These are phyloP conservation scores for Neopestalotiopsis sp. DNA, from an alignment of 2,329 filamentous ascomycete genomes.

Conservation along the genomic window DNA sequence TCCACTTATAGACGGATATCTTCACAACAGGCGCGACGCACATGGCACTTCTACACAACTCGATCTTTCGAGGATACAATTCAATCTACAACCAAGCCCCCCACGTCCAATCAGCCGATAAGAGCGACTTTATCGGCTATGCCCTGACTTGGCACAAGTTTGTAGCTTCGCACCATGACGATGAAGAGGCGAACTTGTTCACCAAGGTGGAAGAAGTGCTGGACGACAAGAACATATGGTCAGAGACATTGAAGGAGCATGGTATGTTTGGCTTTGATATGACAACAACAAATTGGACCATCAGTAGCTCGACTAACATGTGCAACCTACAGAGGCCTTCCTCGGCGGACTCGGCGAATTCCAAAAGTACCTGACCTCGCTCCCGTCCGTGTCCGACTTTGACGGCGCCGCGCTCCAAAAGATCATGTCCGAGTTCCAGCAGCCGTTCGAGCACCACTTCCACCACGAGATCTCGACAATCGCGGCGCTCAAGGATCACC, in stretches of 20 bases:
- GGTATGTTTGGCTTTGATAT: conserved; percentile 39
- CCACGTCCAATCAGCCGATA: conserved; percentile 55
- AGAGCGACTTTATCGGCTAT: conserved; percentile 62
- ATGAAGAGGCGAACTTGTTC: conserved; percentile 63
- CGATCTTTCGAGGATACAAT: conserved; percentile 68
- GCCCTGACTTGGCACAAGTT: conserved; percentile 62
- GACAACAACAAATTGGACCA: background rate
- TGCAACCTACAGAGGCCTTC: conserved; percentile 46
- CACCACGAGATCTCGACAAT: conserved; percentile 60
- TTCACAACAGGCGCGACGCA: conserved; percentile 65
- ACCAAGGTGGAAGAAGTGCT: conserved; percentile 58
- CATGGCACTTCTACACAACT: conserved; percentile 67
- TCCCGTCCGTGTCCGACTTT: conserved; percentile 47
- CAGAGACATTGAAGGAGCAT: conserved; percentile 59
- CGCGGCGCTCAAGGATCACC: conserved; percentile 52
- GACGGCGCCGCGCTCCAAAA: conserved; percentile 48
- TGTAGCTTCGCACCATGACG: conserved; percentile 64
- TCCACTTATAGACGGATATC: conserved; percentile 51
- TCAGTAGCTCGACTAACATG: background rate
- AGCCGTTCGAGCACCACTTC: conserved; percentile 58
- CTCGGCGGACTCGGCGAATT: conserved; percentile 56
- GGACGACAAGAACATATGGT: conserved; percentile 55
- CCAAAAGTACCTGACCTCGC: conserved; percentile 53
- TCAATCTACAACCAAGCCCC: conserved; percentile 65
- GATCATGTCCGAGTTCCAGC: conserved; percentile 57